Base-by-base conservation (phyloP, 768 basidiomycete genomes). In the Mrakia frigida region DNA sequence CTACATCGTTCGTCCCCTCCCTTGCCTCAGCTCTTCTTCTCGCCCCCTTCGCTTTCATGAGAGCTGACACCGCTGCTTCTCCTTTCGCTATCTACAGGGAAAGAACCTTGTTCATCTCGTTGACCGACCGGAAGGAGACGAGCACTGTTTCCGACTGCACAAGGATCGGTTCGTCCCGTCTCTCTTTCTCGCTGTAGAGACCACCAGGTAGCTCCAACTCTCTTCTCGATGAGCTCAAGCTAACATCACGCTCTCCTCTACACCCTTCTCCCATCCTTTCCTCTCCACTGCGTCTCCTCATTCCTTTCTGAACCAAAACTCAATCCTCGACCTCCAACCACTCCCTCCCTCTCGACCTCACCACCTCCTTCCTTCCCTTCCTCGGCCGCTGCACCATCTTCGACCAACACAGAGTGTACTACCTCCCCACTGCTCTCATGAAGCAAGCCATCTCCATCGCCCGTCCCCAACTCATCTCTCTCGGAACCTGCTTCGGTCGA, bases 401-500 rank as follows among this genome's bases (percentile, higher is more conserved):
- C 31, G 33, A 18, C 52, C 70, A 0, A 9, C n/a, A 7, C 73
- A 84, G 83, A 73, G 95, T 99, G 28, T 98, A 90, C 86, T 98
- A 98, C 87, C 94, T 94, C 74, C 95, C 97, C 6, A 92, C 98
- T 81, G 88, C 92, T 0, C 91, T 93, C 13, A 96, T 98, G 90
- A 92, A 93, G 70, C 87, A 96, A 33, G 90, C 90, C 69, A 94
- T 94, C 72, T 95, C 93, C 0, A 89, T 98, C 71, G 94, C 96
- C 31, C 88, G 96, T 67, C 91, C 92, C 43, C 97, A 94, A 82
- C 90, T 99, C 76, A 86, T 98, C 83, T 91, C 90, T 76, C 86
- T 98, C 31, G 97, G 97, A 59, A 98, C 94, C 78, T 98, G 95
- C 85, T 91, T 98, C 79, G 97, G 97, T 79, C 98, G 97, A 83